A percentile compares a stretch with the other conserved stretches of the same genome.
Conservation (phyloP, 2,329 filamentous ascomycete species). For the Sporothrix variecibatus region DNA sequence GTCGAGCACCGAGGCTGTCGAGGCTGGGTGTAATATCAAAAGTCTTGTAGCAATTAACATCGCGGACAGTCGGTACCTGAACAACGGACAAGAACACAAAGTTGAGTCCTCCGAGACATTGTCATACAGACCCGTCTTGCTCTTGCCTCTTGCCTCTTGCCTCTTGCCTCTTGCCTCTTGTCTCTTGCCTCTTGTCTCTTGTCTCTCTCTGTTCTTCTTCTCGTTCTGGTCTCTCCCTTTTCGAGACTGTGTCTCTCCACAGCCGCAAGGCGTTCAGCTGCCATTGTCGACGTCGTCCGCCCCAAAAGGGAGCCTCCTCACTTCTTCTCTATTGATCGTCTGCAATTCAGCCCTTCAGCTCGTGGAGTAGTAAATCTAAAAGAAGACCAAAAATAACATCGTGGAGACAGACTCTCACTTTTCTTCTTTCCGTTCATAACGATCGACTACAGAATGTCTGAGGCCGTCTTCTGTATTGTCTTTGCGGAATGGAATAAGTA, state of each 20-base stretch:
- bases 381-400: background rate
- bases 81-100: constrained; percentile 1
- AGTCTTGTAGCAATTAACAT: background rate
- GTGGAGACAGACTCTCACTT: background rate
- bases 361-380: background rate
- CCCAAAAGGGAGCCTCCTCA: background rate
- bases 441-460: background rate
- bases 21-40: background rate
- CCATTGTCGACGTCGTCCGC: background rate
- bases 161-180: background rate
- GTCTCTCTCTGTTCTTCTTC: background rate
- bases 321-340: background rate
- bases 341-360: background rate
- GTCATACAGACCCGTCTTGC: background rate
- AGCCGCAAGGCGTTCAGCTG: background rate
- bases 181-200: background rate
- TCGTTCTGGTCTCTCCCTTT: background rate
- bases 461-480: background rate
- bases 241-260: background rate
- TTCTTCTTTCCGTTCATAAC: background rate
- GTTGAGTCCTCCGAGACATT: constrained; percentile 6
- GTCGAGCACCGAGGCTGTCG: background rate
- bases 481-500: background rate
- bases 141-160: background rate
- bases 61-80: background rate